phyloP scores from a whole-genome alignment of 768 basidiomycete genomes.

The Amylocystis lapponica region DNA sequence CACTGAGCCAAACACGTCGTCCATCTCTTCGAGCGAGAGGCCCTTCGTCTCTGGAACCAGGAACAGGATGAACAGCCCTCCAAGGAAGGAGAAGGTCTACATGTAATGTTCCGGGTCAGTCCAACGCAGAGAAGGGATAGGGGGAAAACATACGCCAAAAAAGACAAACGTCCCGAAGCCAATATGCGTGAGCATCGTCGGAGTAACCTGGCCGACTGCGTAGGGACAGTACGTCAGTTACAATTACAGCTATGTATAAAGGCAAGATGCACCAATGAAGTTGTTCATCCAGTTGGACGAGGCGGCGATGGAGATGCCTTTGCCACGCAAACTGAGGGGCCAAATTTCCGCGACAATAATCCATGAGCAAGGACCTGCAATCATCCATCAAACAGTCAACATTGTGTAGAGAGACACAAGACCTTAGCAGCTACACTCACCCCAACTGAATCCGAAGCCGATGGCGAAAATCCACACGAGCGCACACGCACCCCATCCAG shows the following conservation, averaged over 20 bases:
- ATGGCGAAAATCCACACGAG: constrained; percentile 75
- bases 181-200: constrained; percentile 61
- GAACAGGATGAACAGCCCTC: constrained; percentile 60
- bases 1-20: constrained; percentile 63
- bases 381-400: background rate
- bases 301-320: constrained; percentile 69
- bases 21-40: constrained; percentile 73
- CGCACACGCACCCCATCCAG: constrained; percentile 68
- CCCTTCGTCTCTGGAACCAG: constrained; percentile 75
- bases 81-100: constrained; percentile 59
- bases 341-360: constrained; percentile 73
- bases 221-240: too few relatives aligned
- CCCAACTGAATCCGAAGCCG: constrained; percentile 76
- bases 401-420: background rate
- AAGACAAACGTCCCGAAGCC: constrained; percentile 72
- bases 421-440: constrained; percentile 23
- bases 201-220: constrained; percentile 60
- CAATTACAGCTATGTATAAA: constrained; percentile 14
- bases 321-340: constrained; percentile 67
- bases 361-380: constrained; percentile 60
- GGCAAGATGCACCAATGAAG: constrained; percentile 33
- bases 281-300: constrained; percentile 80
- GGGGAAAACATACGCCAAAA: constrained; percentile 48
- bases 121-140: too few relatives aligned
- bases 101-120: background rate